Base-by-base conservation (phyloP, 2,329 filamentous ascomycete species). In the Podosphaera fusca region DNA sequence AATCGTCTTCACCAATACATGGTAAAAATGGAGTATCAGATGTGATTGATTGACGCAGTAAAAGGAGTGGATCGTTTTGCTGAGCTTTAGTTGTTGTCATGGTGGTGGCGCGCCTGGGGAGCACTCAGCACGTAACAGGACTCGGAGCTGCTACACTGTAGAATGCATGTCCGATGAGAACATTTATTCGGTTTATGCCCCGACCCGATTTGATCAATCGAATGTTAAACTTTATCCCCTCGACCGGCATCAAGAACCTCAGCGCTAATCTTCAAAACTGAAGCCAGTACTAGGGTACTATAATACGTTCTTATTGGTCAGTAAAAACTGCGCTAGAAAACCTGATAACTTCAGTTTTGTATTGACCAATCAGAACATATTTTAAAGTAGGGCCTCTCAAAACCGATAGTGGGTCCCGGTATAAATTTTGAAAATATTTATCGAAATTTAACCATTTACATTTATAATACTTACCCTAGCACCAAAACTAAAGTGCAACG, bases 41-140 rank as follows among this genome's bases (percentile, higher is more conserved):
- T 57, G 84, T 80, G 70, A 96, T 92, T 61, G 85, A 82, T 67
- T 85, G 81, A 66, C 89, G 86, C 63, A 96, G 77, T 61, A 92
- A 81, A 62, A 88, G 75, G 62, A 96, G 81, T 55, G 89, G 81
- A 67, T 96, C 88, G 61, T 79, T 75, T 60, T 68, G 67, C 56
- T 66, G 63, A 33, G 69, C 66, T 63, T 81, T 79, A 64, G 72
- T 70, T 56, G 76, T 68, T 62, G 80, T 75, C 80, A 84, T 84
- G 58, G 59, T 69, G 53, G 55, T 47, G 42, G 12, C 42, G 14
- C 38, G 38, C 8, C 8, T 14, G 38, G 7, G 38, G 8, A 8
- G 38, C 14, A 8, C 8, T 14, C 38, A 8, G 14, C 14, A 7
- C 14, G 14, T 7, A 14, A 14, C 14, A 8, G 14, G 38, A 42